These are phyloP conservation scores for Microcera coccophila DNA, from an alignment of 2,329 filamentous ascomycete genomes.

Conservation along the genomic window DNA sequence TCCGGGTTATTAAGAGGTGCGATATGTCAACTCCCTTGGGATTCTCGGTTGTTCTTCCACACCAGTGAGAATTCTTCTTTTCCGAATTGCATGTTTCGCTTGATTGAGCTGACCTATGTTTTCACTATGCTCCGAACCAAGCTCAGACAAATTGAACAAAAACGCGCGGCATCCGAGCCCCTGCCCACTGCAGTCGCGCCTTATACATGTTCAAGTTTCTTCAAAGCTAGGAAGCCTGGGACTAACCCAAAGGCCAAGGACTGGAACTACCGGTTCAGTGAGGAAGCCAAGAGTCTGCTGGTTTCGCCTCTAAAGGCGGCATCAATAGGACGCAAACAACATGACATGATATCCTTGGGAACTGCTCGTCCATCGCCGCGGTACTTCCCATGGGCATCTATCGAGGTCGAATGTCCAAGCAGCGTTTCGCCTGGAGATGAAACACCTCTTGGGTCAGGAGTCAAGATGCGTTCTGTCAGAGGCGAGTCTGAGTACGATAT, in stretches of 20 bases:
- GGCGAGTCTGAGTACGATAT: constrained; percentile 18
- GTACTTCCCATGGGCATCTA: constrained; percentile 7
- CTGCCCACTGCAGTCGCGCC: constrained; percentile 5
- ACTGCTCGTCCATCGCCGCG: constrained; percentile 6
- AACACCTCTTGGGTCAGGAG: neutral
- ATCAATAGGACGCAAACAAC: neutral
- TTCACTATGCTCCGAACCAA: too few relatives aligned
- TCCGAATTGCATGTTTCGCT: too few relatives aligned
- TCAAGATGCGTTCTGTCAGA: constrained; percentile 1
- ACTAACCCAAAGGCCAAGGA: constrained; percentile 2
- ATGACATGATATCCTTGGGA: constrained; percentile 2
- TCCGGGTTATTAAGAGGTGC: too few relatives aligned
- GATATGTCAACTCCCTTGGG: too few relatives aligned
- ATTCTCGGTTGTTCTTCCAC: too few relatives aligned
- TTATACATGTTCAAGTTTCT: constrained; percentile 6
- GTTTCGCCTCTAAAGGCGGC: constrained; percentile 1
- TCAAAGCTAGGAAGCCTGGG: constrained; percentile 1
- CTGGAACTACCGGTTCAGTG: constrained; percentile 2
- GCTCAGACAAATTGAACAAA: too few relatives aligned
- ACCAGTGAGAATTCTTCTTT: too few relatives aligned
- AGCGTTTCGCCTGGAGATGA: too few relatives aligned
- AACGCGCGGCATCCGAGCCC: constrained; percentile 6
- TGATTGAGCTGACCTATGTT: too few relatives aligned
- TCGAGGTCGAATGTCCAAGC: neutral
- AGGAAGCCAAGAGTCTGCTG: neutral